These are phyloP conservation scores for Ascocoryne sarcoides DNA, from an alignment of 2,329 filamentous ascomycete species.

Conservation along the genomic window DNA sequence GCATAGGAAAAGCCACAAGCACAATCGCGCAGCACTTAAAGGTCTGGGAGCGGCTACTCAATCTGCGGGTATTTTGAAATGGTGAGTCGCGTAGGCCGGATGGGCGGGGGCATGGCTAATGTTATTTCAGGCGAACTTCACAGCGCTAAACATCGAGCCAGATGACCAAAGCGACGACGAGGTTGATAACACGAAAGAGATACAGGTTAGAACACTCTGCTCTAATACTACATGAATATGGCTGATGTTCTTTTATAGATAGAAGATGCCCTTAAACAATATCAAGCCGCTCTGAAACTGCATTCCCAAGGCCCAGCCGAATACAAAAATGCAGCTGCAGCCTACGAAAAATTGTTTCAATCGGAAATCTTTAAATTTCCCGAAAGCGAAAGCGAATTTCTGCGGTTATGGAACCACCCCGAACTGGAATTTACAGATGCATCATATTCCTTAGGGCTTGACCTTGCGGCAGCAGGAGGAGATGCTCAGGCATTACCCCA, in stretches of 20 bases:
- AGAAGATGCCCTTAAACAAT: constrained; percentile 91
- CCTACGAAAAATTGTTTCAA: constrained; percentile 76
- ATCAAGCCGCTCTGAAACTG: constrained; percentile 82
- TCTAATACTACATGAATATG: neutral
- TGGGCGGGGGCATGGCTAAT: constrained; percentile 1
- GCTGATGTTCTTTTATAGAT: constrained; percentile 44
- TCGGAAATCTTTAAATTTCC: constrained; percentile 93
- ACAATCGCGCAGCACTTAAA: too few relatives aligned
- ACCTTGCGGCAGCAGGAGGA: constrained; percentile 58
- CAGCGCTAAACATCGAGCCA: constrained; percentile 86
- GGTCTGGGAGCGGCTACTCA: too few relatives aligned
- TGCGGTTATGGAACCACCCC: constrained; percentile 53
- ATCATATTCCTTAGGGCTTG: constrained; percentile 41
- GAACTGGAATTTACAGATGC: constrained; percentile 41
- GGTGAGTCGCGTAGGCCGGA: too few relatives aligned
- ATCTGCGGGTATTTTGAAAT: too few relatives aligned
- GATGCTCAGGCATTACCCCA: constrained; percentile 76
- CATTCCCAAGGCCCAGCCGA: constrained; percentile 77
- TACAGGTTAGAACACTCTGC: constrained; percentile 47
- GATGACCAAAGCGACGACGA: constrained; percentile 88
- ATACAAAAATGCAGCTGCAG: constrained; percentile 67
- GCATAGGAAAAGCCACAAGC: too few relatives aligned
- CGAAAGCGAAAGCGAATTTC: constrained; percentile 78
- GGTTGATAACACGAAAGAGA: constrained; percentile 88
- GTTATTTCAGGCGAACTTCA: constrained; percentile 41